Percentiles rank a stretch among this genome's conserved stretches.
Evolutionary conservation across 441 rosid species (phyloP).

Genomic region (Bocquillonia castaneifolia): DNA sequence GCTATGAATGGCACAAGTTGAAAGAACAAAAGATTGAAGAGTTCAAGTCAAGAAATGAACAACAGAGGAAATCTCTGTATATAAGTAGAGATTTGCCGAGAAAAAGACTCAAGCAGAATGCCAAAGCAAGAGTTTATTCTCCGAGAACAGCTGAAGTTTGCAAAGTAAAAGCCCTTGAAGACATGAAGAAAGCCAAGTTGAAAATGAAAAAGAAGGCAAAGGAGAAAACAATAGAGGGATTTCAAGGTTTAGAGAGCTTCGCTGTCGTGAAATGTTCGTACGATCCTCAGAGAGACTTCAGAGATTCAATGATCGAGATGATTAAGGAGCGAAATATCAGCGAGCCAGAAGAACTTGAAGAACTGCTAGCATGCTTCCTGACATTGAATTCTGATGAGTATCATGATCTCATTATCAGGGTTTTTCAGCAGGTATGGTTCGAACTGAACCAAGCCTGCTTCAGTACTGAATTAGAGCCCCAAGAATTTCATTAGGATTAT

Average conservation of each 20-base stretch:
- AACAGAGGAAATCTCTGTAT: constrained; percentile 69
- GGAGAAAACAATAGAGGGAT: constrained; percentile 28
- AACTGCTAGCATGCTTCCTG: constrained; percentile 80
- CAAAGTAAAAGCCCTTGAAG: constrained; percentile 58
- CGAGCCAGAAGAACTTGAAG: constrained; percentile 66
- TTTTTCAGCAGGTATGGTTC: constrained; percentile 72
- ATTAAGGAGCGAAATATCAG: constrained; percentile 58
- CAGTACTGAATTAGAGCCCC: constrained; percentile 26
- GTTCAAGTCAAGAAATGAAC: constrained; percentile 41
- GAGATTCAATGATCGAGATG: constrained; percentile 93
- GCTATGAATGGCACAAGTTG: constrained; percentile 37
- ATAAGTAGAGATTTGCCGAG: constrained; percentile 48
- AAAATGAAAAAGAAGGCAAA: constrained; percentile 37
- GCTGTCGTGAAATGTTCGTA: constrained; percentile 70
- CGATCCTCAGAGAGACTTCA: constrained; percentile 71
- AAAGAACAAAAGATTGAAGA: constrained; percentile 42
- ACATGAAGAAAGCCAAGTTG: constrained; percentile 52
- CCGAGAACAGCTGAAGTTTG: constrained; percentile 57
- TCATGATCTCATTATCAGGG: constrained; percentile 83
- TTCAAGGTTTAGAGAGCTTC: constrained; percentile 47
- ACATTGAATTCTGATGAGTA: constrained; percentile 62
- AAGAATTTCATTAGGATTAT: constrained; percentile 18
- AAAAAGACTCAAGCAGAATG: constrained; percentile 40
- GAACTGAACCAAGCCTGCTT: constrained; percentile 41
- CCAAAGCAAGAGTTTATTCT: constrained; percentile 49